Evolutionary conservation across 768 basidiomycete genomes (phyloP), one percentile per base, ranked within the genome.

Genomic region (Suillus sp.): DNA sequence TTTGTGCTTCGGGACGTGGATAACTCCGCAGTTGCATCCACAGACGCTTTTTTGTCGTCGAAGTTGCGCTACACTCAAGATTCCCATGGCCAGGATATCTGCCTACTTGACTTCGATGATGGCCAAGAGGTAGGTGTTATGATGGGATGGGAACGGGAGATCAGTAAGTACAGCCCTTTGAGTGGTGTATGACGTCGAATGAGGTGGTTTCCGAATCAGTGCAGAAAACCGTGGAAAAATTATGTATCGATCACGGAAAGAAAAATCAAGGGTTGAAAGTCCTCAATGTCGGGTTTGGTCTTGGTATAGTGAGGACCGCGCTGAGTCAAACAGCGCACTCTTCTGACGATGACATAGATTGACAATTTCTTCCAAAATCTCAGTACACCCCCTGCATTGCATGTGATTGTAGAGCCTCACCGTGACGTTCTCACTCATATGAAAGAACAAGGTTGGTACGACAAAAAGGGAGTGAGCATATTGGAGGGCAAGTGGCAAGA

Each of bases 141-240:
- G 97, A 99, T 99, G 97, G 94, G 95, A 1, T 99, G 97, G 97
- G 97, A 99, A 75, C 77, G 78, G 51, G 83, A 78, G 9, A 93
- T 99, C 70, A 99, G 86, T 88, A 68, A 73, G 79, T 76, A 3
- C n/a, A 40, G 35, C 30, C 53, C 32, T 60, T 14, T 30, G 35
- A 25, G 22, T 27, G 13, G 56, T 30, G 9, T 45, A 27, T 13
- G 62, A 75, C 48, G 69, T 70, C 60, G 22, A 59, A 65, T 67
- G 67, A 59, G 66, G 68, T 64, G 72, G 69, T 65, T 66, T 66
- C 63, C 37, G 22, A 47, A 47, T 6, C 72, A 88, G 86, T 99
- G 97, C 74, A 80, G 63, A 82, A 86, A 69, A 96, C 95, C 5
- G 95, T 93, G 22, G 73, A 81, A 60, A 75, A 78, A 59, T 79